Evolutionary conservation across 768 basidiomycete genomes (phyloP).

Genomic region (Leccinum subgranulosum): DNA sequence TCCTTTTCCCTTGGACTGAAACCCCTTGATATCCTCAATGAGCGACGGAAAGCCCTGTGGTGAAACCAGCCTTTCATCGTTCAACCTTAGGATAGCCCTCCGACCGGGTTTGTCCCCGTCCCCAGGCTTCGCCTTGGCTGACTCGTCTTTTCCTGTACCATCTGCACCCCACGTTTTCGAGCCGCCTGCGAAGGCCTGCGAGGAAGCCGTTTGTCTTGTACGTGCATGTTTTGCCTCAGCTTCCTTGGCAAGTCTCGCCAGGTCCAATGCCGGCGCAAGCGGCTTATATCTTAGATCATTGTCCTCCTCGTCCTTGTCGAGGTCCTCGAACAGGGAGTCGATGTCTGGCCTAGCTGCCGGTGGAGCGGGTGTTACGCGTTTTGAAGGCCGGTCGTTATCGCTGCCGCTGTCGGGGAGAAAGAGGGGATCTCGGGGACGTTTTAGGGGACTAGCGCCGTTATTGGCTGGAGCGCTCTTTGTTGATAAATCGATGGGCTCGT

Average conservation of each 20-base stretch:
- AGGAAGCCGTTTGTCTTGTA: constrained; percentile 30
- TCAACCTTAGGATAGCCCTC: constrained; percentile 51
- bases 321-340: constrained; percentile 43
- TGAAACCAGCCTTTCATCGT: constrained; percentile 73
- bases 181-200: constrained; percentile 47
- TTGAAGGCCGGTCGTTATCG: constrained; percentile 38
- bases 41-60: constrained; percentile 77
- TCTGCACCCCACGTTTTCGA: constrained; percentile 35
- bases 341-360: constrained; percentile 28
- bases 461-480: constrained; percentile 19
- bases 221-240: constrained; percentile 48
- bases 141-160: neutral
- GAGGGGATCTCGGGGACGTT: constrained; percentile 41
- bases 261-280: constrained; percentile 50
- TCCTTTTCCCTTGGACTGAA: constrained; percentile 85
- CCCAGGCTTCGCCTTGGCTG: constrained; percentile 8
- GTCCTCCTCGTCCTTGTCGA: constrained; percentile 48
- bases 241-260: constrained; percentile 50
- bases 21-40: constrained; percentile 70
- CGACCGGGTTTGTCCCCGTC: constrained; percentile 29
- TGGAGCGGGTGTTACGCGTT: constrained; percentile 20
- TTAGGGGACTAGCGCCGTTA: constrained; percentile 13
- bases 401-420: constrained; percentile 52
- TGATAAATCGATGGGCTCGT: constrained; percentile 42
- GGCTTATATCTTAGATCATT: constrained; percentile 42